These are phyloP conservation scores for Xerocomus potaroensis DNA, from an alignment of 768 basidiomycete species.

Conservation along the genomic window DNA sequence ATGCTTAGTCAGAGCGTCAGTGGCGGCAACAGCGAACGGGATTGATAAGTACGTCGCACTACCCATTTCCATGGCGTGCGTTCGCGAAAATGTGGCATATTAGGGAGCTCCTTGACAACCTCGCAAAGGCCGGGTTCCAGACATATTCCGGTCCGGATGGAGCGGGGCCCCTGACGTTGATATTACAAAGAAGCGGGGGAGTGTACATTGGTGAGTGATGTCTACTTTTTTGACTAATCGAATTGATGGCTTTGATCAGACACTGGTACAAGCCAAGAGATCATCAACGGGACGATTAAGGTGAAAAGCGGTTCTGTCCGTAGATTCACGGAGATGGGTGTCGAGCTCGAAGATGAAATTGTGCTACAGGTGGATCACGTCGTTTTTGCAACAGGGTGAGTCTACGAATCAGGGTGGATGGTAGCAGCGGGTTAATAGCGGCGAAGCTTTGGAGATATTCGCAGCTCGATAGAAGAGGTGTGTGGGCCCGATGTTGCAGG, in stretches of 20 bases:
- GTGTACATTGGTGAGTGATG: conserved; percentile 34
- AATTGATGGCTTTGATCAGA: conserved; percentile 16
- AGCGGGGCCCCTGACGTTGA: conserved; percentile 32
- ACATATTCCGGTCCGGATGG: conserved; percentile 36
- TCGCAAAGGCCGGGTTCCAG: conserved; percentile 35
- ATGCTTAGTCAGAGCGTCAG: conserved; percentile 3
- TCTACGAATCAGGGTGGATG: not conserved
- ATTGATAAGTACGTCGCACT: conserved; percentile 19
- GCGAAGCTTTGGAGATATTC: conserved; percentile 43
- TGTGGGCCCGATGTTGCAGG: conserved; percentile 44
- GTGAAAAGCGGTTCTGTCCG: conserved; percentile 38
- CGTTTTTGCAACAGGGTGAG: conserved; percentile 34
- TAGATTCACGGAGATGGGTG: conserved; percentile 25
- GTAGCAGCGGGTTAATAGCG: not conserved
- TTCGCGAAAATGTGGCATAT: not conserved
- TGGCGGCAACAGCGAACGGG: conserved; percentile 8
- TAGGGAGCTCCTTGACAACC: conserved; percentile 37
- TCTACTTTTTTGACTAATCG: not conserved
- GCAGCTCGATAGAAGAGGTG: conserved; percentile 36
- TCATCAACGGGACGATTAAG: conserved; percentile 49
- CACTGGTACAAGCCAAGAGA: conserved; percentile 40
- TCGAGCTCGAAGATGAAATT: conserved; percentile 28
- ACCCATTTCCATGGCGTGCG: not conserved
- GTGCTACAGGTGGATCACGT: conserved; percentile 27
- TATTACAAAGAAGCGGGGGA: conserved; percentile 33